phyloP scores from a whole-genome alignment of 2,329 filamentous ascomycete species.

The Cordyceps tenuipes region DNA sequence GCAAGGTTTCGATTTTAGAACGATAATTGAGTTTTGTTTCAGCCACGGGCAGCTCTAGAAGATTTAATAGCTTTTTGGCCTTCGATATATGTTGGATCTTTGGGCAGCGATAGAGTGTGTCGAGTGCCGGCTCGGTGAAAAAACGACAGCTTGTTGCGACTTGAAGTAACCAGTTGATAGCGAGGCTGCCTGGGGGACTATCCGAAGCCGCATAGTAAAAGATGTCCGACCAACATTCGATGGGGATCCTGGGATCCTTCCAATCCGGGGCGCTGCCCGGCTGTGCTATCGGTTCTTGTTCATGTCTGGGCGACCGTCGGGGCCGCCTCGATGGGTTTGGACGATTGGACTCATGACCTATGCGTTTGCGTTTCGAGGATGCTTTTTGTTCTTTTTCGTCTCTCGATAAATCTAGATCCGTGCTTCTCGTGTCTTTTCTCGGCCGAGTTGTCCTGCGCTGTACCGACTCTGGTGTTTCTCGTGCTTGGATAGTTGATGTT shows the following conservation, averaged over 20 bases:
- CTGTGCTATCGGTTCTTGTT: not conserved
- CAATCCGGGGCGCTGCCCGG: slow-evolving; percentile 40
- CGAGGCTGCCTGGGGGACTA: slow-evolving; percentile 30
- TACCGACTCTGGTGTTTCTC: not conserved
- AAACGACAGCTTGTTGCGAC: slow-evolving; percentile 52
- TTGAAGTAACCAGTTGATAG: slow-evolving; percentile 56
- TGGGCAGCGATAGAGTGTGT: slow-evolving; percentile 62
- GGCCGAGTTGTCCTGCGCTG: not conserved
- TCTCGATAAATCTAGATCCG: not conserved
- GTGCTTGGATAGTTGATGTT: not conserved
- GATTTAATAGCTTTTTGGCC: slow-evolving; percentile 35
- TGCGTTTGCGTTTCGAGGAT: not conserved
- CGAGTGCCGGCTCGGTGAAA: slow-evolving; percentile 65
- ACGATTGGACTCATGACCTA: not conserved
- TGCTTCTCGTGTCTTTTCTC: not conserved
- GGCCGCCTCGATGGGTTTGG: not conserved
- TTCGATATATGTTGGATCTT: slow-evolving; percentile 45
- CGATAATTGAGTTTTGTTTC: slow-evolving; percentile 54
- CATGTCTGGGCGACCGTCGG: not conserved
- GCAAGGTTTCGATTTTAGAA: slow-evolving; percentile 61
- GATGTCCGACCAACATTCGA: slow-evolving; percentile 60
- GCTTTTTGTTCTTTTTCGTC: not conserved
- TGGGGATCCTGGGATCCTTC: slow-evolving; percentile 49
- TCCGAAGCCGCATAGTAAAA: slow-evolving; percentile 58
- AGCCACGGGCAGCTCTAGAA: slow-evolving; percentile 46